These are phyloP conservation scores for Phytophthora capsici DNA, from an alignment of 352 stramenopile genomes.

Conservation along the genomic window DNA sequence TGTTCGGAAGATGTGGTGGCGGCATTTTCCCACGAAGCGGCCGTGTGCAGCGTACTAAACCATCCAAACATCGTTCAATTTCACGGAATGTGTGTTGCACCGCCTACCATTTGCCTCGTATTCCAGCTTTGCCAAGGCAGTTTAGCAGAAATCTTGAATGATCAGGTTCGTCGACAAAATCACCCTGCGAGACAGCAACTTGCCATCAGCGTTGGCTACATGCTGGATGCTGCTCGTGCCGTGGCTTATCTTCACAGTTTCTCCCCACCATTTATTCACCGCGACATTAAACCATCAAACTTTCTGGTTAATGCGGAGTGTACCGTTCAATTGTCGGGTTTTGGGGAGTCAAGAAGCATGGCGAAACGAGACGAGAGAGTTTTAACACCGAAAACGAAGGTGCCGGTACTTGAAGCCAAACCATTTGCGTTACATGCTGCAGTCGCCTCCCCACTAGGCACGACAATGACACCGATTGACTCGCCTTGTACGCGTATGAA, in stretches of 20 bases:
- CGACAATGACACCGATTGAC: slow-evolving; percentile 10
- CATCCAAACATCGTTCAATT: slow-evolving; percentile 55
- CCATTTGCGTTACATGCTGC: background rate
- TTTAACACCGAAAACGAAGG: slow-evolving; percentile 7
- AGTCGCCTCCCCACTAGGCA: slow-evolving; percentile 17
- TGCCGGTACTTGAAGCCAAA: slow-evolving; percentile 21
- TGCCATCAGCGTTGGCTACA: slow-evolving; percentile 45
- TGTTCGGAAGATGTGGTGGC: slow-evolving; percentile 43
- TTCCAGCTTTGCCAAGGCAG: slow-evolving; percentile 46
- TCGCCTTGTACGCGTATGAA: slow-evolving; percentile 11
- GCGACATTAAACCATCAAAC: slow-evolving; percentile 51
- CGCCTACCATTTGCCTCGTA: slow-evolving; percentile 52
- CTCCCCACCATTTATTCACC: slow-evolving; percentile 48
- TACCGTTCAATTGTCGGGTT: slow-evolving; percentile 49
- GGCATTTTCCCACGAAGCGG: slow-evolving; percentile 51
- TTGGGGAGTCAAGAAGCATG: slow-evolving; percentile 41
- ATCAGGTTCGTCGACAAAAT: slow-evolving; percentile 27
- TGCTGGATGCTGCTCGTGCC: slow-evolving; percentile 54
- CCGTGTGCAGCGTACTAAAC: slow-evolving; percentile 41
- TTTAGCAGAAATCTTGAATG: slow-evolving; percentile 29
- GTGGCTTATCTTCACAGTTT: slow-evolving; percentile 63
- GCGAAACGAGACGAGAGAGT: slow-evolving; percentile 9
- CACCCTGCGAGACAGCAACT: slow-evolving; percentile 37
- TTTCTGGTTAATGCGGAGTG: slow-evolving; percentile 49
- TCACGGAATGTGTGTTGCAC: slow-evolving; percentile 47